Evolutionary conservation across 2,329 filamentous ascomycete genomes (phyloP), one percentile per base, ranked within the genome.

Genomic region (Beauveria sp.): DNA sequence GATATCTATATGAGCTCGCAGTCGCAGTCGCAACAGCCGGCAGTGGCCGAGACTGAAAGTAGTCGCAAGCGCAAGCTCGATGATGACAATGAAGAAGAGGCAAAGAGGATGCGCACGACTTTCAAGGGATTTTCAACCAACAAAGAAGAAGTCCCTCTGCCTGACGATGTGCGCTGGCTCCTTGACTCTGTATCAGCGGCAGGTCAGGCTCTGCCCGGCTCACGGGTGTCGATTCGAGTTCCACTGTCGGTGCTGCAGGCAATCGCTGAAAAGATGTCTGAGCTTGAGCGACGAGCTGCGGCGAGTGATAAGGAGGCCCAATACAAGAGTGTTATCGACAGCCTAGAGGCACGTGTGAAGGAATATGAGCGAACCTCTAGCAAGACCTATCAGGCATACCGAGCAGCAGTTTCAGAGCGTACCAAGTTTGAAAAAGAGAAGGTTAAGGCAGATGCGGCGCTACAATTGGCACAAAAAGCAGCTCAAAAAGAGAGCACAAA

Each of bases 361-460:
- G 79, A 79, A 20, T 75, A 80, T 58, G 72, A 78, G 54, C 73
- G 72, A 24, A 80, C 80, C 2, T 69, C 79, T 2, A 72, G 73
- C 24, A 70, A 71, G 6, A 76, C 84, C 4, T 79, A 83, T 55
- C 69, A 72, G 8, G 76, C 75, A 49, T 80, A 79, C 62, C 77
- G 80, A 65, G 74, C 74, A 16, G 81, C 83, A 3, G 69, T 85
- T 5, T 72, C 79, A 62, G 83, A 86, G 24, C 79, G 82, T 40
- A 75, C 74, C 40, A 67, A 66, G 5, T 81, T 80, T 46, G 77
- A 84, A 65, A 74, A 70, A 22, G 75, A 84, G 38, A 77, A 77
- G 55, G 71, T 75, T 45, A 75, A 80, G 49, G 71, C 76, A 0
- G 73, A 73, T 1, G 66, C 69, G 5, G 57, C 70, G 2, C 66